These are phyloP conservation scores for Trichophyton rubrum DNA, from an alignment of 2,329 filamentous ascomycete species.

Conservation along the genomic window DNA sequence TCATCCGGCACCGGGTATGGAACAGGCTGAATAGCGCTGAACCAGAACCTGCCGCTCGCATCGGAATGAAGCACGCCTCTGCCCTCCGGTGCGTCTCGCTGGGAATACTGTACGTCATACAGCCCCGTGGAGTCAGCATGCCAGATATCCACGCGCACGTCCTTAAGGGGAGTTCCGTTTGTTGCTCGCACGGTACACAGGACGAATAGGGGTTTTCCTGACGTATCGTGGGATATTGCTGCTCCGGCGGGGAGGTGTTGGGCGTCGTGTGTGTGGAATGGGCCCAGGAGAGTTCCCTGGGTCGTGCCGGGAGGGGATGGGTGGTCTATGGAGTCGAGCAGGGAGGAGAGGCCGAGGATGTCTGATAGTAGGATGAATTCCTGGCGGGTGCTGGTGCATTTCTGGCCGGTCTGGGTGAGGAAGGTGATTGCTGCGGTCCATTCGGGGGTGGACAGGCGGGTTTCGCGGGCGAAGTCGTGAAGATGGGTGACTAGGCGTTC, in stretches of 20 bases:
- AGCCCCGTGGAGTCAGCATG: constrained; percentile 69
- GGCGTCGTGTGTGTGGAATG: constrained; percentile 74
- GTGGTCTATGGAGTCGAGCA: constrained; percentile 74
- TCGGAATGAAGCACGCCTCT: constrained; percentile 59
- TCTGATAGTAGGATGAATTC: constrained; percentile 77
- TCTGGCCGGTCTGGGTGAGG: constrained; percentile 60
- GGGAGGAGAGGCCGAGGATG: constrained; percentile 62
- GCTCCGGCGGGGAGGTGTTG: constrained; percentile 20
- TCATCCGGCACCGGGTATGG: constrained; percentile 77
- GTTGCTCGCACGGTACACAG: constrained; percentile 61
- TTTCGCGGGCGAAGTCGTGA: constrained; percentile 72
- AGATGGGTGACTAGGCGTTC: constrained; percentile 62
- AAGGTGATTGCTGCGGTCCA: constrained; percentile 66
- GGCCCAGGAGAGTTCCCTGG: constrained; percentile 68
- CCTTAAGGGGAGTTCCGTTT: constrained; percentile 47
- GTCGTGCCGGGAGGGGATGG: constrained; percentile 59
- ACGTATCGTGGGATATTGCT: constrained; percentile 53
- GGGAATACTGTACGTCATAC: constrained; percentile 68
- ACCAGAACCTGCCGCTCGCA: constrained; percentile 65
- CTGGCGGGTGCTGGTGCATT: constrained; percentile 57
- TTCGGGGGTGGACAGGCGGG: constrained; percentile 59
- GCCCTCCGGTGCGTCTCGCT: constrained; percentile 53
- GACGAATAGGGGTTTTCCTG: constrained; percentile 58
- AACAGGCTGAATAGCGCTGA: constrained; percentile 71
- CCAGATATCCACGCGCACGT: constrained; percentile 69